Conservation (phyloP, 176 grass and related monocot genomes). For the Cocos nucifera region DNA sequence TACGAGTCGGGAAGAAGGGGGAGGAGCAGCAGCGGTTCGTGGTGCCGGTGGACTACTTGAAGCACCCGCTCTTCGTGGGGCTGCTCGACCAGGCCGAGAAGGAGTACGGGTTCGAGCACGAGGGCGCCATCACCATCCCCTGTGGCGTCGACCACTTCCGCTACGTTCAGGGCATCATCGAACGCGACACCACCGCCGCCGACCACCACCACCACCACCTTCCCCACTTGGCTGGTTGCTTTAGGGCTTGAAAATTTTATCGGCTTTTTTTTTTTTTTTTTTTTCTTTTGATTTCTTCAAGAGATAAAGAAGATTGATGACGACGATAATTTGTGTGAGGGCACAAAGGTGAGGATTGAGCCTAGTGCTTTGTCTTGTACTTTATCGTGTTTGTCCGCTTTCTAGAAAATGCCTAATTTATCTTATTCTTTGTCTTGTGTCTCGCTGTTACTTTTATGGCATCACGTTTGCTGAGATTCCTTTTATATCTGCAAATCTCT, state of each 20-base stretch:
- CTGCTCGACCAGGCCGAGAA: constrained; percentile 67
- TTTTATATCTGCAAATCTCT: no score
- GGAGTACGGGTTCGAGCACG: constrained; percentile 74
- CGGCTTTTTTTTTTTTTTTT: not conserved
- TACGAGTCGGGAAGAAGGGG: constrained; percentile 55
- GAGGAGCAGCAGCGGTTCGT: constrained; percentile 67
- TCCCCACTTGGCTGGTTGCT: constrained; percentile 54
- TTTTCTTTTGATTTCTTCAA: not conserved
- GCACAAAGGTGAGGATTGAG: no score
- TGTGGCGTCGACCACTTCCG: constrained; percentile 71
- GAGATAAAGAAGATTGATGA: constrained; percentile 25
- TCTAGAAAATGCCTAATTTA: no score
- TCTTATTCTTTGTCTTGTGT: no score
- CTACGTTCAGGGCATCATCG: constrained; percentile 52
- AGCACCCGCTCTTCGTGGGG: constrained; percentile 73
- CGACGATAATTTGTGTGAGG: constrained; percentile 27
- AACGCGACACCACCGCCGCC: constrained; percentile 29
- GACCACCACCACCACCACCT: constrained; percentile 20
- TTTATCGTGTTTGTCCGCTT: no score
- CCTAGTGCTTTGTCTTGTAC: no score
- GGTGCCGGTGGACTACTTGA: constrained; percentile 67
- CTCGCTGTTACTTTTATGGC: no score
- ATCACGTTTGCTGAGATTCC: no score
- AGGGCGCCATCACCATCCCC: constrained; percentile 79
- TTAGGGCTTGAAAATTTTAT: constrained; percentile 39